These are phyloP conservation scores for Globisporangium polare DNA, from an alignment of 352 stramenopile species.

Conservation along the genomic window DNA sequence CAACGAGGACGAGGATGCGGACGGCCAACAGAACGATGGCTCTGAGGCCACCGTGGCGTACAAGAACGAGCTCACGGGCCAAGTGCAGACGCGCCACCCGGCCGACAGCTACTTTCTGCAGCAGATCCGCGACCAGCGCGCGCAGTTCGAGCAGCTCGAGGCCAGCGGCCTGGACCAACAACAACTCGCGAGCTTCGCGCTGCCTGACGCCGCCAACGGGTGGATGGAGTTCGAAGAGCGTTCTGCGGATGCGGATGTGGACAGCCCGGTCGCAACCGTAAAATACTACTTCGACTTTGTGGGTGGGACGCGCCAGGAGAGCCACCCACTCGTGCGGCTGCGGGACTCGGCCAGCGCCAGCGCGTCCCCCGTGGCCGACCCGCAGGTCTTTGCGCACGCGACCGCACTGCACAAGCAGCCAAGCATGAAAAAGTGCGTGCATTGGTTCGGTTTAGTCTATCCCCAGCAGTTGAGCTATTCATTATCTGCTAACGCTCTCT, in stretches of 20 bases:
- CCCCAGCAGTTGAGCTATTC: background rate
- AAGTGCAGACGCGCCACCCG: constrained; percentile 17
- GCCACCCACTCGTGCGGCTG: constrained; percentile 34
- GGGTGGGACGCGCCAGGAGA: constrained; percentile 24
- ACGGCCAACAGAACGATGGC: background rate
- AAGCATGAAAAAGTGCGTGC: constrained; percentile 58
- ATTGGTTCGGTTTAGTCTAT: background rate
- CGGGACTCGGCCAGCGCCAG: constrained; percentile 12
- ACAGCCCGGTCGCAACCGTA: background rate
- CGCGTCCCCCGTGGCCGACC: constrained; percentile 23
- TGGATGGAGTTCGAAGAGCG: constrained; percentile 60
- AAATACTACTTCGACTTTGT: constrained; percentile 70
- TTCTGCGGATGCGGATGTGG: background rate
- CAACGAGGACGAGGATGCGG: background rate
- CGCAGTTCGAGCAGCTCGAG: constrained; percentile 18
- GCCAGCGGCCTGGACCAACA: constrained; percentile 1
- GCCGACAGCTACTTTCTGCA: constrained; percentile 44
- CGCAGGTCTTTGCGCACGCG: constrained; percentile 45
- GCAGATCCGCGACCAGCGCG: constrained; percentile 41
- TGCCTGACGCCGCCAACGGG: constrained; percentile 8
- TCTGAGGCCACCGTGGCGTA: background rate
- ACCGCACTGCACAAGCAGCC: constrained; percentile 39
- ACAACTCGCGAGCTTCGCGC: constrained; percentile 1
- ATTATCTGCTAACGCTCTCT: background rate
- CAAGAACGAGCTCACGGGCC: constrained; percentile 21